Percentiles rank a stretch among this genome's conserved stretches.
Evolutionary conservation across 1,284 basidiomycete species (phyloP).

Genomic region (Ganoderma lucidum): DNA sequence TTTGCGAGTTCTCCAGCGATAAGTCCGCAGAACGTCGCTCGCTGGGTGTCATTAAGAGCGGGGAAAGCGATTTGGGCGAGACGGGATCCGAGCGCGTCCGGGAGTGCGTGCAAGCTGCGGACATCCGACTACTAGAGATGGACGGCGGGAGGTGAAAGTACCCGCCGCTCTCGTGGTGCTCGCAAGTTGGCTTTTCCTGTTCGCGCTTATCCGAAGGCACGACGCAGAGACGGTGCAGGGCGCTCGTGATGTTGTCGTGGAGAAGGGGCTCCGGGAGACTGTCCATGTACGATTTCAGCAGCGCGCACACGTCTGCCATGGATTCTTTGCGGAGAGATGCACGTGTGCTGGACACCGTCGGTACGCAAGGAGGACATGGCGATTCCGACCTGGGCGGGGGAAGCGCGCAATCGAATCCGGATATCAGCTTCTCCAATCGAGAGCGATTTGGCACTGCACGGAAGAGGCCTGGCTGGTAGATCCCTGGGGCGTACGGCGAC

Average conservation of each 20-base stretch:
- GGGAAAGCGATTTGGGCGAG: not conserved
- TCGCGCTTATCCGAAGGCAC: slow-evolving; percentile 49
- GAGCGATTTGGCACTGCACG: slow-evolving; percentile 46
- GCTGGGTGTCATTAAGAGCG: slow-evolving; percentile 24
- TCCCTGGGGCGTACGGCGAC: slow-evolving; percentile 39
- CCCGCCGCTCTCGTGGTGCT: slow-evolving; percentile 9
- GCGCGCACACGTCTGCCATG: slow-evolving; percentile 65
- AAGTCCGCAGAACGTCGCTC: slow-evolving; percentile 13
- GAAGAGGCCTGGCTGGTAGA: slow-evolving; percentile 58
- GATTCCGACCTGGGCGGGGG: not conserved
- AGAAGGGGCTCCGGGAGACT: slow-evolving; percentile 63
- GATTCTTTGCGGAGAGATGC: slow-evolving; percentile 55
- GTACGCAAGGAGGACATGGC: slow-evolving; percentile 15
- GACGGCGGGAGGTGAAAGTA: slow-evolving; percentile 15
- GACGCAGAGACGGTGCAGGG: slow-evolving; percentile 61
- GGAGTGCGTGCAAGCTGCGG: not conserved
- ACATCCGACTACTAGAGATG: not conserved
- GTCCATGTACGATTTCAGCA: slow-evolving; percentile 65
- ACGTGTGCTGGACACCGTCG: slow-evolving; percentile 23
- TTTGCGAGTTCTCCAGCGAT: slow-evolving; percentile 42
- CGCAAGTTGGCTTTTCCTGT: slow-evolving; percentile 27
- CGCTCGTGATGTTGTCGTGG: slow-evolving; percentile 50
- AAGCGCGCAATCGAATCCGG: slow-evolving; percentile 43
- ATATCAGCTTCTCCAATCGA: slow-evolving; percentile 46
- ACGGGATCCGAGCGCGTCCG: slow-evolving; percentile 17